Base-by-base conservation (phyloP, 2,329 filamentous ascomycete species). In the Colletotrichum musicola region DNA sequence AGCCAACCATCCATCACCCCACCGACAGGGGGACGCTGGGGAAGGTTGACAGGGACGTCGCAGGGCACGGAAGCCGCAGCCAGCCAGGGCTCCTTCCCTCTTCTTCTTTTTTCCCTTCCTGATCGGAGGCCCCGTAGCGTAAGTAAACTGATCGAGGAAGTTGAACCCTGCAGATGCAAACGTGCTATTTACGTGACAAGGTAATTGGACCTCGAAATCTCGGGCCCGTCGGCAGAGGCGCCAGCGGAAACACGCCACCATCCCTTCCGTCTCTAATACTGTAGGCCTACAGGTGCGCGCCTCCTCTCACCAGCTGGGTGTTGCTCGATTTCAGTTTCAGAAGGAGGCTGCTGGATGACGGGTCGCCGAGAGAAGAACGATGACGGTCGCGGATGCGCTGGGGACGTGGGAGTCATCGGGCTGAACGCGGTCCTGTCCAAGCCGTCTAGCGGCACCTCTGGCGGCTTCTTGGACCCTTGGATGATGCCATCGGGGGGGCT, bases 1-100 rank as follows among this genome's bases (percentile, higher is more conserved):
- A 40, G 62, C 61, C 62, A 64, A 68, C 61, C 54, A 64, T 54
- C 61, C 61, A 68, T 55, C 65, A 59, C 61, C 65, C 64, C 61
- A 47, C 61, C 64, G 16, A 25, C 14, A 27, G 59, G 42, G 44
- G 27, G 22, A 27, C 12, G 13, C 47, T 14, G 50, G 40, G 13
- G 16, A 16, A 16, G 40, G 16, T 16, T 42, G 13, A 42, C 40
- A 42, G 40, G 40, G 30, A 35, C 30, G 30, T 35, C 30, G 40
- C 35, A 56, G 35, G 59, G 49, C 44, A 16, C n/a, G 25, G 40
- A 57, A 46, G 20, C 18, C 54, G 54, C 54, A 44, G 54, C 54
- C 38, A 18, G 55, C 6, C 22, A 35, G 2, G 30, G 30, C 30
- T 35, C 30, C 9, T 10, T 35, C 30, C 30, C 6, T 35, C 30